A percentile compares a stretch with the other conserved stretches of the same genome.
These are phyloP conservation scores for Sistotremastrum niveocremeum DNA, from an alignment of 768 basidiomycete species.

Conservation along the genomic window DNA sequence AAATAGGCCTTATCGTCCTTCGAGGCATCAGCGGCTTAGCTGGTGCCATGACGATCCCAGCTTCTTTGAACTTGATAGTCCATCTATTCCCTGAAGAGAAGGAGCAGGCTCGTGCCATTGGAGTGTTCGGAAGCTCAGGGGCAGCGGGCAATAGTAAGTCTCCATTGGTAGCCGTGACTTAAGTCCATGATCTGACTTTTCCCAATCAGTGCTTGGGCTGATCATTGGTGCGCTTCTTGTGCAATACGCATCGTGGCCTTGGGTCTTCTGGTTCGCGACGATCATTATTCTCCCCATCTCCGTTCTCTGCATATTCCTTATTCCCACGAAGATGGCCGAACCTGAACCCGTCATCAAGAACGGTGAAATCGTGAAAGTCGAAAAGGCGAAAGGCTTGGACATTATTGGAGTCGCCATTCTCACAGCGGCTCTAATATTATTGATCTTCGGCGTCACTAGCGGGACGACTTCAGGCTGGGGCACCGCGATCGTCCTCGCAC, in stretches of 20 bases:
- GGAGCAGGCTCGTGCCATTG: constrained; percentile 35
- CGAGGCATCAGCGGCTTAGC: constrained; percentile 27
- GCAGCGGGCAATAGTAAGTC: constrained; percentile 31
- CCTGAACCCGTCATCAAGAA: neutral
- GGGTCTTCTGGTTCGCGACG: constrained; percentile 38
- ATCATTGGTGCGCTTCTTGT: constrained; percentile 32
- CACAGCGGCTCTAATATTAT: constrained; percentile 17
- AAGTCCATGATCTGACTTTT: neutral
- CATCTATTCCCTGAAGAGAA: constrained; percentile 33
- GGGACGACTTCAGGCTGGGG: constrained; percentile 39
- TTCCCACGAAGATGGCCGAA: constrained; percentile 17
- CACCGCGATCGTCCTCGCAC: constrained; percentile 28
- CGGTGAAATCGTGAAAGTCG: no score
- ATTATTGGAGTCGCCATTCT: no score
- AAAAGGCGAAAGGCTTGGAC: no score
- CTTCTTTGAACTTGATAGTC: constrained; percentile 34
- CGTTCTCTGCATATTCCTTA: constrained; percentile 19
- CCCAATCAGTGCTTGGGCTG: constrained; percentile 24
- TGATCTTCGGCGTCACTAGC: constrained; percentile 25
- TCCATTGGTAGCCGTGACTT: neutral
- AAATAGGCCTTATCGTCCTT: constrained; percentile 35
- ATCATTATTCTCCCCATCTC: constrained; percentile 24
- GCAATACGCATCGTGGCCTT: constrained; percentile 27
- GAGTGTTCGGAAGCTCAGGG: constrained; percentile 31
- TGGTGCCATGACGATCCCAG: constrained; percentile 37